A percentile compares a stretch with the other conserved stretches of the same genome.
Evolutionary conservation across 495 filamentous ascomycete species (phyloP).

Genomic region (Penicillium bovifimosum): DNA sequence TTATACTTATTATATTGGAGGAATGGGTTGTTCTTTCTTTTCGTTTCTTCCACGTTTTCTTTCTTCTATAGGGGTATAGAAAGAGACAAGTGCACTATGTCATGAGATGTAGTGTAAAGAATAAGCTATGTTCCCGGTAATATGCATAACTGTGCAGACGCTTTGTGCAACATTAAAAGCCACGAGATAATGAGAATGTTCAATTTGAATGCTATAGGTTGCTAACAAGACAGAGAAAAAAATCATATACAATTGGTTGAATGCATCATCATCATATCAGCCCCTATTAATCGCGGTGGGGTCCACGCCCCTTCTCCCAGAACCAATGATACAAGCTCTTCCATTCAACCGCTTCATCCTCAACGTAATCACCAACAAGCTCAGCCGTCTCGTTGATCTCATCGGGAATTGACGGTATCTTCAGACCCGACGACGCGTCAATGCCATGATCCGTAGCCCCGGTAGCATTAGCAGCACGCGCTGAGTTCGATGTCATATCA

Average conservation of each 20-base stretch:
- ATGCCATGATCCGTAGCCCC: slow-evolving; percentile 10
- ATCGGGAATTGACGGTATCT: slow-evolving; percentile 15
- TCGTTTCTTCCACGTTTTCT: not conserved
- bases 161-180: too few relatives aligned
- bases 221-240: not conserved
- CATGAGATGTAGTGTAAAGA: too few relatives aligned
- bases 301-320: slow-evolving; percentile 30
- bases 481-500: slow-evolving; percentile 31
- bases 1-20: too few relatives aligned
- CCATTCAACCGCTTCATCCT: slow-evolving; percentile 40
- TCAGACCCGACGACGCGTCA: slow-evolving; percentile 21
- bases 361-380: slow-evolving; percentile 45
- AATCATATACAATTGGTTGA: not conserved
- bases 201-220: not conserved
- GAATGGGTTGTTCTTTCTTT: not conserved
- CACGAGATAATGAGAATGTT: too few relatives aligned
- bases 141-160: too few relatives aligned
- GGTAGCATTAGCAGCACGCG: slow-evolving; percentile 2
- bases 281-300: slow-evolving; percentile 8
- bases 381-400: slow-evolving; percentile 44
- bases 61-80: too few relatives aligned
- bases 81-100: too few relatives aligned
- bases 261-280: not conserved
- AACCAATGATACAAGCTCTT: slow-evolving; percentile 45
- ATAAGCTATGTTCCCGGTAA: too few relatives aligned